A percentile compares a stretch with the other conserved stretches of the same genome.
These are phyloP conservation scores for Ceratorhiza oryzae-sativae DNA, from an alignment of 1,284 basidiomycete genomes.

Conservation along the genomic window DNA sequence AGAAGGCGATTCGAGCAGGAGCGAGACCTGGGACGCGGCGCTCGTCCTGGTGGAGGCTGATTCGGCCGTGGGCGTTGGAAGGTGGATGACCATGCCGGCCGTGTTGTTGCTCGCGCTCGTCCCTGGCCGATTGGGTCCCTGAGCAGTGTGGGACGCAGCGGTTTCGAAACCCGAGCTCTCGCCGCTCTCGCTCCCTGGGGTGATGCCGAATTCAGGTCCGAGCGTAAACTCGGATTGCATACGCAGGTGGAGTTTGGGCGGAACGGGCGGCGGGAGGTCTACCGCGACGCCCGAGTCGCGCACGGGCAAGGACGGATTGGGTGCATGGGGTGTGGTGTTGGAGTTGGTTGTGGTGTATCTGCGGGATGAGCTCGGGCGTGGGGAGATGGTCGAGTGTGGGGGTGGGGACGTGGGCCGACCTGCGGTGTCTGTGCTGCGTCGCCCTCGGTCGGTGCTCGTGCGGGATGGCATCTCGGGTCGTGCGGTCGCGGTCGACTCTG, in stretches of 20 bases:
- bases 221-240: slow-evolving; percentile 34
- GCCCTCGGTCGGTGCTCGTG: neutral
- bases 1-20: slow-evolving; percentile 21
- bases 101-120: slow-evolving; percentile 15
- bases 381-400: neutral
- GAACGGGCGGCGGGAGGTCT: slow-evolving; percentile 6
- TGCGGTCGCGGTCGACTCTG: neutral
- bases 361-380: neutral
- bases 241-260: slow-evolving; percentile 32
- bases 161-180: slow-evolving; percentile 35
- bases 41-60: slow-evolving; percentile 14
- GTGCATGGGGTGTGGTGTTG: no score
- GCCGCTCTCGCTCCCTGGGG: slow-evolving; percentile 2
- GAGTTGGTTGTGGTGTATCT: slow-evolving; percentile 4
- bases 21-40: slow-evolving; percentile 17
- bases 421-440: neutral
- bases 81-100: neutral
- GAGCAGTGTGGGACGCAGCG: slow-evolving; percentile 15
- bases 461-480: neutral
- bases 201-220: slow-evolving; percentile 17
- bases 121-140: slow-evolving; percentile 12
- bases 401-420: neutral
- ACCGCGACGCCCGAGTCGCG: slow-evolving; percentile 15
- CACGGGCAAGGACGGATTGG: neutral
- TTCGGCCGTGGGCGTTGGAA: neutral